Conservation (phyloP, 768 basidiomycete species). For the Fomitopsis pulvina region DNA sequence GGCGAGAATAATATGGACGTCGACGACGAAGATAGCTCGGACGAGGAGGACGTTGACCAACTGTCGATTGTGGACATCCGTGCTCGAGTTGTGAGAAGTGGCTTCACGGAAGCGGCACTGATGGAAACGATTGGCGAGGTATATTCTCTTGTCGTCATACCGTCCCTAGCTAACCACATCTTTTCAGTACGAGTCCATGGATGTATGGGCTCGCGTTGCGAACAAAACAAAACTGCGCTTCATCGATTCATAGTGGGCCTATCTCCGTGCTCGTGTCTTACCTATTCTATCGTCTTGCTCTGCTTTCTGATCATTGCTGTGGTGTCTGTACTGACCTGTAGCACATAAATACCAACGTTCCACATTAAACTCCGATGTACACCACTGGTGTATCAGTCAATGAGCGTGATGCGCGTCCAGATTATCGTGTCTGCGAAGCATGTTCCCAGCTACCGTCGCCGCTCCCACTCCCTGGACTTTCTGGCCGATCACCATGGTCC, state of each 20-base stretch:
- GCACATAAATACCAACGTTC: slow-evolving; percentile 18
- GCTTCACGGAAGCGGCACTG: slow-evolving; percentile 88
- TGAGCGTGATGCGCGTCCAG: neutral
- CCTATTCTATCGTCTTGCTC: neutral
- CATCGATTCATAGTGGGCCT: slow-evolving; percentile 23
- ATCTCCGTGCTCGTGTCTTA: neutral
- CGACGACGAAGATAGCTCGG: slow-evolving; percentile 43
- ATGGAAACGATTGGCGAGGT: slow-evolving; percentile 82
- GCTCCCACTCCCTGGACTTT: slow-evolving; percentile 35
- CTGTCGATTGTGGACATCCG: slow-evolving; percentile 85
- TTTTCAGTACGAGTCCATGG: slow-evolving; percentile 78
- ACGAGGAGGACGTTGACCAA: slow-evolving; percentile 51
- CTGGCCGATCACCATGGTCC: slow-evolving; percentile 14
- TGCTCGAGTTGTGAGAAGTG: slow-evolving; percentile 75
- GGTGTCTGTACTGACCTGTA: slow-evolving; percentile 18
- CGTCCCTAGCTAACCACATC: slow-evolving; percentile 9
- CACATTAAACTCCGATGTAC: neutral
- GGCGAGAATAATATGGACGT: slow-evolving; percentile 67
- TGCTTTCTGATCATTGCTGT: slow-evolving; percentile 5
- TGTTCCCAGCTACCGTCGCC: slow-evolving; percentile 76
- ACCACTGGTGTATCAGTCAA: slow-evolving; percentile 1
- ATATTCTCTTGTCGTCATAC: slow-evolving; percentile 20
- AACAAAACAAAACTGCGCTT: slow-evolving; percentile 79
- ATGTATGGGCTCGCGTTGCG: slow-evolving; percentile 77
- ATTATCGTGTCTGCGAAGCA: slow-evolving; percentile 36